Evolutionary conservation across 768 basidiomycete genomes (phyloP), one percentile per base, ranked within the genome.

Genomic region (Leucosporidium creatinivorum): DNA sequence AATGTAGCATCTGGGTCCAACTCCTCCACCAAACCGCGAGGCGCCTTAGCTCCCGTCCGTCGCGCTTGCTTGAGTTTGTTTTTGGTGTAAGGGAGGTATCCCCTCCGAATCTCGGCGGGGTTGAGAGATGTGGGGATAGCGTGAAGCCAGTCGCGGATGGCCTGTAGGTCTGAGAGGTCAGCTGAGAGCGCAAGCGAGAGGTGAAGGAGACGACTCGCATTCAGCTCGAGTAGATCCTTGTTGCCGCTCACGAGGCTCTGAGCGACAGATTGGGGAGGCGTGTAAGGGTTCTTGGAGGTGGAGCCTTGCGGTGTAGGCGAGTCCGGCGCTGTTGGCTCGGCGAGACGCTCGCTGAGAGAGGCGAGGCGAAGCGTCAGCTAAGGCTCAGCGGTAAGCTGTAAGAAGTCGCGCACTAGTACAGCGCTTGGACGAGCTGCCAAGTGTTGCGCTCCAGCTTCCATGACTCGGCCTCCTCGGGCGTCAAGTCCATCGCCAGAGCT

Each of bases 61-160:
- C 84, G 58, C 85, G 80, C 56, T 84, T 91, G 88, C 82, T 88
- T 82, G 9, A 89, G 80, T 31, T 81, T 84, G 73, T 87, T 83
- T 65, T 77, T 78, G 21, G 91, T 93, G 75, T 90, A 89, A 65
- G 85, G 85, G 85, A 87, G 88, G 78, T 92, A 93, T 4, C 88
- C 89, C 0, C 85, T 87, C 8, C 86, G 87, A 30, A 73, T 62
- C 26, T 87, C 86, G 73, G 89, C 90, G 1, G 87, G 86, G 52
- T 82, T 81, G 36, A 80, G 77, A 0, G 84, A 83, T n/a, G 81
- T 65, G 0, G 85, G 83, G 0, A 68, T 71, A 18, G 67, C 18
- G 69, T 91, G 88, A 1, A 91, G 81, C 91, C 91, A 93, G 77
- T 91, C 89, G n/a, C 88, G 85, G 12, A 91, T 86, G 54, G 70